Base-by-base conservation (phyloP, 805 yeast genomes). In the Saturnispora kantuleensis region DNA sequence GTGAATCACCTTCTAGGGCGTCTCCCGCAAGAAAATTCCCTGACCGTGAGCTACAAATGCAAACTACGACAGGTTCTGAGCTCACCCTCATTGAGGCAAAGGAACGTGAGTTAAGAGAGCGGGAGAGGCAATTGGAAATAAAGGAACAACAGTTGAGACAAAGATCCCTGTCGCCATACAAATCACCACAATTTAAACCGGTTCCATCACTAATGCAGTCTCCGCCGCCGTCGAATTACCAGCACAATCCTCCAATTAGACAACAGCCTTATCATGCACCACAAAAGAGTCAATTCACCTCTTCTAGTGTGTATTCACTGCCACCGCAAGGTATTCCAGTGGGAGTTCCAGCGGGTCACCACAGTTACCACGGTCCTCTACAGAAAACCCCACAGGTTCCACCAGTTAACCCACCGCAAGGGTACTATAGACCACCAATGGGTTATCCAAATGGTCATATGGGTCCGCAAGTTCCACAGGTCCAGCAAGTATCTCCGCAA, bases 81-180 rank as follows among this genome's bases (percentile, higher is more conserved):
- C 26, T 21, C 26, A 21, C 26, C 5, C 26, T 21, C 26, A 11
- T 42, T 31, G 45, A 35, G 17, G 36, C 31, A 10, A 40, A 17
- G 16, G 21, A 33, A 15, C 38, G 43, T 21, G 37, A 33, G 28
- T 33, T 40, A 15, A 26, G 13, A 26, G 37, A 40, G 16, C 29
- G 46, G 8, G 42, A 43, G 26, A 17, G 41, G 3, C 37, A 32
- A 26, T 16, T 42, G 15, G 35, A 11, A 21, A 11, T 42, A 11
- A 42, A 42, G 29, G 45, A 42, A 26, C 45, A 42, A 21, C 37
- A 42, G 10, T 28, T 42, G 32, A 31, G 13, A 10, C 40, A 42
- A 30, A 31, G 12, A n/a, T 38, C 40, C 15, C 8, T 10, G 11
- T 38, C 32, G 17, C 13, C 28, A 30, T 8, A 21, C n/a, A 30